Evolutionary conservation across 768 basidiomycete species (phyloP).

Genomic region (Leccinum fibrillosum): DNA sequence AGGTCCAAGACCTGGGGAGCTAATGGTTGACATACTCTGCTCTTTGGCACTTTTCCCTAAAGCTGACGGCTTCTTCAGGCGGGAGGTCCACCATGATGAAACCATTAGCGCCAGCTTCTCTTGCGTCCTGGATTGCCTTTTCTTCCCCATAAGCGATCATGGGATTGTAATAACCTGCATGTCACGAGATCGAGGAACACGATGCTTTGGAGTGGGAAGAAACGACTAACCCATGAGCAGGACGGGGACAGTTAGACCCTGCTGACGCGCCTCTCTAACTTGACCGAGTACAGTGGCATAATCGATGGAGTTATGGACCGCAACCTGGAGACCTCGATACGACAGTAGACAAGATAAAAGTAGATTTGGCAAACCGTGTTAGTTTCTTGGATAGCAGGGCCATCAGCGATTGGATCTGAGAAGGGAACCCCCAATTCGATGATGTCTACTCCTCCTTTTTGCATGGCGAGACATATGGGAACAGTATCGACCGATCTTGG

Average conservation of each 20-base stretch:
- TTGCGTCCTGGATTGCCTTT: conserved; percentile 86
- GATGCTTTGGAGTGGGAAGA: background rate
- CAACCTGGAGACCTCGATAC: conserved; percentile 53
- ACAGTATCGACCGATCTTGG: conserved; percentile 79
- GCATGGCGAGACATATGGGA: conserved; percentile 85
- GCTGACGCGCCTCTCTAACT: conserved; percentile 72
- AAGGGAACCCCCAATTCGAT: conserved; percentile 83
- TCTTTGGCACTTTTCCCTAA: conserved; percentile 83
- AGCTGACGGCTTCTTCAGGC: conserved; percentile 90
- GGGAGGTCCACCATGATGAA: conserved; percentile 98
- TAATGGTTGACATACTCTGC: conserved; percentile 56
- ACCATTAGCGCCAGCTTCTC: conserved; percentile 89
- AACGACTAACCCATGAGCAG: conserved; percentile 37
- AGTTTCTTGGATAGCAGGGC: conserved; percentile 87
- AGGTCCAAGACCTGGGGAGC: background rate
- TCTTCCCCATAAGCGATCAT: conserved; percentile 94
- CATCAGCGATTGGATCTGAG: conserved; percentile 95
- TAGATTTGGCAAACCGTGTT: conserved; percentile 63
- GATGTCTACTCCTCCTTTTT: conserved; percentile 89
- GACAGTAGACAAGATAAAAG: background rate
- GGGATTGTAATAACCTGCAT: conserved; percentile 94
- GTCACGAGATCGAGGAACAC: background rate
- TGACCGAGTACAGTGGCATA: conserved; percentile 72
- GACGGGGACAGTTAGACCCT: conserved; percentile 82
- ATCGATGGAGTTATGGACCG: conserved; percentile 76